Conservation (phyloP, 2,329 filamentous ascomycete species). For the Paecilomyces variotii region DNA sequence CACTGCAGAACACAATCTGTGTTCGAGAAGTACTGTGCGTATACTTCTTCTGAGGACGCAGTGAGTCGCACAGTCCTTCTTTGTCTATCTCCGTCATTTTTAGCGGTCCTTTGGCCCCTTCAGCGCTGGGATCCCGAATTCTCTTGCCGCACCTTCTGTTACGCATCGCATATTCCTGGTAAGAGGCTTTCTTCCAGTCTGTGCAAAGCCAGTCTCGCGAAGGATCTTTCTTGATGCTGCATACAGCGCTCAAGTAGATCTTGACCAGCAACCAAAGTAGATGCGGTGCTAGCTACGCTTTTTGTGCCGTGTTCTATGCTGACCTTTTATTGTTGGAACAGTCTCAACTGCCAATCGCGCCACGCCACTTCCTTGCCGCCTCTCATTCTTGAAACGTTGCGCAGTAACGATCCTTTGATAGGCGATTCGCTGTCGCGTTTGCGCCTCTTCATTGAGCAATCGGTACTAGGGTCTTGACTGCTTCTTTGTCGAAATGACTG, state of each 20-base stretch:
- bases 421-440: neutral
- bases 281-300: neutral
- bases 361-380: neutral
- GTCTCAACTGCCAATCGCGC: neutral
- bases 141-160: neutral
- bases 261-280: neutral
- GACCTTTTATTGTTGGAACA: neutral
- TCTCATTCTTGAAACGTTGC: neutral
- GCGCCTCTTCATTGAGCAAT: neutral
- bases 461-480: neutral
- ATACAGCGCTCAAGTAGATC: neutral
- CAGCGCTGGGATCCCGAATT: neutral
- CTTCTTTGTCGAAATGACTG: neutral
- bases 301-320: neutral
- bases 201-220: neutral
- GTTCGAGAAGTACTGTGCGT: neutral
- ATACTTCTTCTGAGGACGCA: neutral
- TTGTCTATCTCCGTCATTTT: neutral
- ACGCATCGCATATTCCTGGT: neutral
- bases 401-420: neutral
- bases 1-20: neutral
- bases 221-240: neutral
- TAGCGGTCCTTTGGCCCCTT: neutral
- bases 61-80: neutral
- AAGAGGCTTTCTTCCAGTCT: neutral